Percentiles rank a stretch among this genome's conserved stretches.
Evolutionary conservation across 1,284 basidiomycete genomes (phyloP).

Genomic region (Cryptococcus deneoformans): DNA sequence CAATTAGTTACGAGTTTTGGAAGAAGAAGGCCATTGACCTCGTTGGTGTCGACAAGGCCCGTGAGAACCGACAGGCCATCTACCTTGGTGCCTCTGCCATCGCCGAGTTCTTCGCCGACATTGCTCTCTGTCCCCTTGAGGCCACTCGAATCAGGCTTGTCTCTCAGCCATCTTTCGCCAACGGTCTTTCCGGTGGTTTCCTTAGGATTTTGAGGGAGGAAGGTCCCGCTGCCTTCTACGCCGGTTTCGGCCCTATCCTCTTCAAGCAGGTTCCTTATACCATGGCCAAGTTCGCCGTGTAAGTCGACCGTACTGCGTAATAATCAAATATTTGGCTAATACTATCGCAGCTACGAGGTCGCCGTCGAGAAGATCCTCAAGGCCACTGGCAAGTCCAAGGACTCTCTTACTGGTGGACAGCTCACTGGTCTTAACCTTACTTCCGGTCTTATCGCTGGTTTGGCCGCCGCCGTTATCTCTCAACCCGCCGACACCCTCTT

Average conservation of each 20-base stretch:
- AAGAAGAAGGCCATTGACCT: constrained; percentile 87
- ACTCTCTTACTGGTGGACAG: constrained; percentile 48
- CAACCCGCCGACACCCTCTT: constrained; percentile 58
- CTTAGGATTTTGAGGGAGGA: constrained; percentile 55
- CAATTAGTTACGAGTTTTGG: constrained; percentile 75
- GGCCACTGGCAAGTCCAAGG: constrained; percentile 53
- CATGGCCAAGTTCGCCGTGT: constrained; percentile 57
- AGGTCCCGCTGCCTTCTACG: constrained; percentile 54
- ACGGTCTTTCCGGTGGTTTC: constrained; percentile 55
- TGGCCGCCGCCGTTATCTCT: constrained; percentile 60
- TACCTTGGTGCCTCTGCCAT: constrained; percentile 93
- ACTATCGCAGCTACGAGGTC: constrained; percentile 42
- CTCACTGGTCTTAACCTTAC: constrained; percentile 50
- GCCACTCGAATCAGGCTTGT: constrained; percentile 61
- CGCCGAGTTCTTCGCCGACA: constrained; percentile 93
- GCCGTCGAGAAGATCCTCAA: constrained; percentile 54
- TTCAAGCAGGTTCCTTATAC: constrained; percentile 57
- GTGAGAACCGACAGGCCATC: constrained; percentile 86
- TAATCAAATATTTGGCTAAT: neutral
- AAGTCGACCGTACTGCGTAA: neutral
- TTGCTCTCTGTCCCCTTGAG: constrained; percentile 57
- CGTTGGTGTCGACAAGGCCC: constrained; percentile 77
- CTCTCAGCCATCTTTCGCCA: constrained; percentile 56
- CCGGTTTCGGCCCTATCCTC: constrained; percentile 59
- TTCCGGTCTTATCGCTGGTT: constrained; percentile 56